Base-by-base conservation (phyloP, 2,329 filamentous ascomycete species). In the Beauveria scarabaeidicola region DNA sequence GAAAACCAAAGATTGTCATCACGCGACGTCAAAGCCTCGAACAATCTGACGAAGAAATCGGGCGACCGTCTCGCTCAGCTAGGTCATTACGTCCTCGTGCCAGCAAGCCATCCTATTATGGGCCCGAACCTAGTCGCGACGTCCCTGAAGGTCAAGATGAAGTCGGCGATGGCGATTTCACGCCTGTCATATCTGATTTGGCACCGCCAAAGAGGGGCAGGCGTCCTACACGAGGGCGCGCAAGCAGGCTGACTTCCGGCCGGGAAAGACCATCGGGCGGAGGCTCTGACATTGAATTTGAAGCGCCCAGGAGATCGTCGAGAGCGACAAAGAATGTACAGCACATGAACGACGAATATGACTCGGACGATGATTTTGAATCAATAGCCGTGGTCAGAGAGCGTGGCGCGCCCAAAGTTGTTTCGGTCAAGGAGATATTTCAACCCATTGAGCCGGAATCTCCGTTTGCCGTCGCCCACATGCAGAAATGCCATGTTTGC, bases 371-470 rank as follows among this genome's bases (percentile, higher is more conserved):
- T 17, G 74, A 73, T 1, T 76, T 81, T 56, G 81, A 79, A 63
- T 66, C 74, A 2, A 74, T 78, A 0, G 81, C 82, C 1, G 50
- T 52, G 11, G 76, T 79, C 27, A 78, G 72, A 56, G 65, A 74
- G 0, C 67, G 70, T 0, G 72, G 67, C 17, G 74, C 76, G 11
- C 77, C 82, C 1, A 85, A 86, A 71, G 74, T 83, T 46, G 74
- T 82, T 13, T 84, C 85, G 15, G 81, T 91, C 25, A 87, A 84
- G 64, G 94, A 97, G 69, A 71, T 82, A 6, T 97, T 96, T 69
- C 78, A 84, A 59, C 77, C 78, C 1, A 68, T 90, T 1, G 74
- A 84, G 1, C 73, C 77, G 4, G 79, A 85, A 15, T 82, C 87
- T 43, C 74, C 80, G 3, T 99, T 99, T 71, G 80, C 81, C 58